Conservation (phyloP, 768 basidiomycete genomes). For the Cystofilobasidium bisporidii region DNA sequence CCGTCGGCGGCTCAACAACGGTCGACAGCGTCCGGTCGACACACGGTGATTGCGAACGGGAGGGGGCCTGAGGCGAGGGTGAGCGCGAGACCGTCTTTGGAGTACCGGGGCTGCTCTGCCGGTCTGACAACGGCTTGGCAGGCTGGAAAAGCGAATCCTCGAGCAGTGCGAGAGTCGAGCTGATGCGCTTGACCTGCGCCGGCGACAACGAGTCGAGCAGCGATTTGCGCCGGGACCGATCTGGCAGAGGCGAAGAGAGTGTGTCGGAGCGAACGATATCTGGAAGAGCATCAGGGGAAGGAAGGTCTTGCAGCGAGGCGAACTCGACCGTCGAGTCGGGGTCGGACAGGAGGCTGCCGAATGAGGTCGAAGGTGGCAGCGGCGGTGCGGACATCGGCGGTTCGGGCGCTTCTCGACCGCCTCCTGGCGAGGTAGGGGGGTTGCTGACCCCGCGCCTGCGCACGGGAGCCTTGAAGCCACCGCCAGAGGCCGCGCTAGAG, state of each 20-base stretch:
- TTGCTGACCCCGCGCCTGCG: not conserved
- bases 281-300: not conserved
- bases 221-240: conserved; percentile 1
- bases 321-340: not conserved
- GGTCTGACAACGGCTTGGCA: not conserved
- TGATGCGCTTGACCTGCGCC: conserved; percentile 21
- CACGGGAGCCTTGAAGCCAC: not conserved
- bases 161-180: conserved; percentile 10
- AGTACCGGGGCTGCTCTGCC: not conserved
- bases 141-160: conserved; percentile 6
- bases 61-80: not conserved
- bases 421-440: not conserved
- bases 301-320: not conserved
- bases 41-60: not conserved
- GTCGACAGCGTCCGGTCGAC: not conserved
- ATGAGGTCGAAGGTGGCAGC: not conserved
- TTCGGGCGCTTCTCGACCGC: not conserved
- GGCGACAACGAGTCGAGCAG: conserved; percentile 22
- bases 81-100: not conserved
- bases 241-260: not conserved
- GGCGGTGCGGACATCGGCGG: not conserved
- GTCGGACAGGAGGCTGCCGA: not conserved
- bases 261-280: not conserved
- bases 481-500: not conserved
- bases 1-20: not conserved